phyloP scores from a whole-genome alignment of 1,139 yeast genomes.

The Meyerozyma sp. region DNA sequence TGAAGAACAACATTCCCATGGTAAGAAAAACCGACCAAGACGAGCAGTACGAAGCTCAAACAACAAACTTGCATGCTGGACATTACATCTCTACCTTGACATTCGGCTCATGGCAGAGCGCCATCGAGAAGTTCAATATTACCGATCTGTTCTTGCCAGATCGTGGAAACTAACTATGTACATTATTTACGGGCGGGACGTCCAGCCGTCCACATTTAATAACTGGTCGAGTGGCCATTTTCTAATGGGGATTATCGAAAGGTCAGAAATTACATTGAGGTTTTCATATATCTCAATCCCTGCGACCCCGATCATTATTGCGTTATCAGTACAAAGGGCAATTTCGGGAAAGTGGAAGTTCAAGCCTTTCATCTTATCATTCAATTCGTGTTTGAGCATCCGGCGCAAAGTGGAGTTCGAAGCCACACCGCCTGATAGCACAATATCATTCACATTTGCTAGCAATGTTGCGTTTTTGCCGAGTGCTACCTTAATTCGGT shows the following conservation, averaged over 20 bases:
- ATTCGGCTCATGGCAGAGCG: conserved; percentile 54
- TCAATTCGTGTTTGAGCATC: conserved; percentile 37
- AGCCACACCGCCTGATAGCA: conserved; percentile 94
- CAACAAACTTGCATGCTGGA: conserved; percentile 17
- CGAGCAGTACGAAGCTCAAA: conserved; percentile 13
- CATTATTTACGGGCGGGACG: conserved; percentile 2
- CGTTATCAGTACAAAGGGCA: conserved; percentile 85
- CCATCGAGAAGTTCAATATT: conserved; percentile 48
- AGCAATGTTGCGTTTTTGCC: conserved; percentile 32
- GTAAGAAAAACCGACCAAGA: conserved; percentile 15
- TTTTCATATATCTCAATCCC: conserved; percentile 80
- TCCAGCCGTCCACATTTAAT: conserved; percentile 48
- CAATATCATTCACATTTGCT: conserved; percentile 47
- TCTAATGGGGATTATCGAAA: conserved; percentile 54
- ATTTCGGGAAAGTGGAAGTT: conserved; percentile 61
- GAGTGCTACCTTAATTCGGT: conserved; percentile 54
- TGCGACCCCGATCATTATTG: conserved; percentile 96
- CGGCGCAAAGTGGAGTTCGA: conserved; percentile 59
- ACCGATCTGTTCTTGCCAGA: conserved; percentile 49
- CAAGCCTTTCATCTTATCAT: conserved; percentile 7
- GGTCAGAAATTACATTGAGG: conserved; percentile 40
- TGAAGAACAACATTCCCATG: conserved; percentile 34
- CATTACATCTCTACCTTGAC: conserved; percentile 75
- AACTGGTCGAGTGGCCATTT: conserved; percentile 70
- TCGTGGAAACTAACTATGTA: conserved; percentile 13